These are phyloP conservation scores for Achaetomiella virescens DNA, from an alignment of 495 filamentous ascomycete genomes.

Conservation along the genomic window DNA sequence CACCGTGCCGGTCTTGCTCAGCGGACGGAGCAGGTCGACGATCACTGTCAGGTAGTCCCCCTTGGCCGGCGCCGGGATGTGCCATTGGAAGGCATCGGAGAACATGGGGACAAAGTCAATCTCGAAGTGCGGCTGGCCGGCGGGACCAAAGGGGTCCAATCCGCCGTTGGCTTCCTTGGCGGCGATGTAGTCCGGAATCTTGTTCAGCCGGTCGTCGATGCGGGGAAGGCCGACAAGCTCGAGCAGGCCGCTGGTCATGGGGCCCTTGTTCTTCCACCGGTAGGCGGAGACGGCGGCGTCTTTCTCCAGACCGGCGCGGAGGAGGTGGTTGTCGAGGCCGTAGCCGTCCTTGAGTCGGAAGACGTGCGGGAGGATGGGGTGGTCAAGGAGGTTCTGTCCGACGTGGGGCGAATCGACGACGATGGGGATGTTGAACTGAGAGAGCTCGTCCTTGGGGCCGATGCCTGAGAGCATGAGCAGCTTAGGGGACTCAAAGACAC, in stretches of 20 bases:
- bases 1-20: constrained; percentile 46
- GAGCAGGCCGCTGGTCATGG: constrained; percentile 45
- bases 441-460: background rate
- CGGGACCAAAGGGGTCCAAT: constrained; percentile 53
- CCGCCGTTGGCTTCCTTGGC: constrained; percentile 47
- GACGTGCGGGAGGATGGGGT: constrained; percentile 48
- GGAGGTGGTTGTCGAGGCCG: constrained; percentile 48
- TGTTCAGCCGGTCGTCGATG: constrained; percentile 46
- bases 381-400: constrained; percentile 56
- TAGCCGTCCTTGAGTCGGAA: constrained; percentile 50
- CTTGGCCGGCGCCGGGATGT: constrained; percentile 45
- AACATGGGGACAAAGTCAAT: constrained; percentile 60
- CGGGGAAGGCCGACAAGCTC: constrained; percentile 54
- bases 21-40: constrained; percentile 53
- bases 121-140: constrained; percentile 57
- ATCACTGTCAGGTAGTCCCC: constrained; percentile 53
- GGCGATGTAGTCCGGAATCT: constrained; percentile 43
- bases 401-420: constrained; percentile 19
- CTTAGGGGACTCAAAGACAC: background rate
- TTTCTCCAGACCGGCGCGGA: constrained; percentile 42
- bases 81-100: constrained; percentile 58
- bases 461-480: background rate
- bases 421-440: background rate
- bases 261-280: constrained; percentile 44
- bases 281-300: constrained; percentile 44